Conservation (phyloP, 108 stramenopile species). For the Mediolabrus comicus region DNA sequence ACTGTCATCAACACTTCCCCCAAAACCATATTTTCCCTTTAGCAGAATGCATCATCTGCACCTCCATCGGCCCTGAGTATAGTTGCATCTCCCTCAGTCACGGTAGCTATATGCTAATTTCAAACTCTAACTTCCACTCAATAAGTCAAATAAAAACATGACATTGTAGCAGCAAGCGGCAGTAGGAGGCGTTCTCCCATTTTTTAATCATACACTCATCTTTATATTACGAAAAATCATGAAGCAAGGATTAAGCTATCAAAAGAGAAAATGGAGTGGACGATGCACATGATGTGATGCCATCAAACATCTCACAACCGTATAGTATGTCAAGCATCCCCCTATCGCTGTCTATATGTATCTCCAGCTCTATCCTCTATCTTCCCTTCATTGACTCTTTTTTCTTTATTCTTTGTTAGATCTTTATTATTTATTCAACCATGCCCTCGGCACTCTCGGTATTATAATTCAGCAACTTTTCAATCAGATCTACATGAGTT, state of each 20-base stretch:
- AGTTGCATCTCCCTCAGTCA: no score
- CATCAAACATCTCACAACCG: no score
- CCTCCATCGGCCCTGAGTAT: no score
- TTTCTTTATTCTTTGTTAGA: no score
- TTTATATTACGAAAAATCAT: constrained; percentile 13
- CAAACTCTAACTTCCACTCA: neutral
- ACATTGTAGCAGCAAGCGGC: neutral
- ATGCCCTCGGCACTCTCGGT: constrained; percentile 80
- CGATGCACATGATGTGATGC: neutral
- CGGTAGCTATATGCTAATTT: no score
- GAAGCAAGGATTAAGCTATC: neutral
- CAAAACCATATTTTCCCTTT: no score
- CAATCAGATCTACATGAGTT: constrained; percentile 99
- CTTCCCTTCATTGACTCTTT: neutral
- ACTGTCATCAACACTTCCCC: no score
- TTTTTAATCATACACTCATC: constrained; percentile 12
- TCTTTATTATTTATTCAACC: constrained; percentile 5
- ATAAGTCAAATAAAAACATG: neutral
- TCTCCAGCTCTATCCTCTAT: neutral
- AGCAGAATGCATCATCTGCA: no score
- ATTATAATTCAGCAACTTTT: constrained; percentile 99
- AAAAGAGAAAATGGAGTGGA: neutral
- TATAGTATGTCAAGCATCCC: no score
- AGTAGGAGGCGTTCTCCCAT: neutral
- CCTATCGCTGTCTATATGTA: neutral